A percentile compares a stretch with the other conserved stretches of the same genome.
Evolutionary conservation across 192 early-diverging fungal genomes (phyloP).

Genomic region (Spizellomyces sp.): DNA sequence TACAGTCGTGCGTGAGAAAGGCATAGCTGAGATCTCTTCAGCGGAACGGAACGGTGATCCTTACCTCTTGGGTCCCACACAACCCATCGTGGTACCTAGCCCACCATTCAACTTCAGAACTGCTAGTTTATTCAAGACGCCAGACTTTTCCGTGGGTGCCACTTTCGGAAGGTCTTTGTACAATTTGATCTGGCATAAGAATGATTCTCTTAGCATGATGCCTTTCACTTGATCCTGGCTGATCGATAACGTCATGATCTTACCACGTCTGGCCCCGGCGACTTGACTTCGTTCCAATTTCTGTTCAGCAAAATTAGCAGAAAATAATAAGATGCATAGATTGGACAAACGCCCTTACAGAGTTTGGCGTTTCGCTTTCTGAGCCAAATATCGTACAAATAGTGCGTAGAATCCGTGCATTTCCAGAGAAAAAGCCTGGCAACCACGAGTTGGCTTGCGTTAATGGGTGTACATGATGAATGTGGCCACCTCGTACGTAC

Average conservation of each 20-base stretch:
- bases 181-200: slow-evolving; percentile 57
- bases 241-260: neutral
- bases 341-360: slow-evolving; percentile 48
- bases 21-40: neutral
- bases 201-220: neutral
- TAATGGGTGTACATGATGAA: neutral
- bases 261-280: slow-evolving; percentile 81
- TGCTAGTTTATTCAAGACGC: slow-evolving; percentile 84
- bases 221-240: neutral
- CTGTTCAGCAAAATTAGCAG: slow-evolving; percentile 43
- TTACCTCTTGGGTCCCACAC: slow-evolving; percentile 90
- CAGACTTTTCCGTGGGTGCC: slow-evolving; percentile 23
- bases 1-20: slow-evolving; percentile 8
- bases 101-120: slow-evolving; percentile 99
- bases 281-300: slow-evolving; percentile 94
- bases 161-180: slow-evolving; percentile 72
- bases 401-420: slow-evolving; percentile 54
- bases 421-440: slow-evolving; percentile 39
- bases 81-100: slow-evolving; percentile 98
- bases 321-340: slow-evolving; percentile 3
- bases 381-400: slow-evolving; percentile 77
- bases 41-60: neutral
- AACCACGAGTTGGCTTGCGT: slow-evolving; percentile 37
- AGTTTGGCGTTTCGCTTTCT: slow-evolving; percentile 74
- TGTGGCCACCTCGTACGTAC: neutral